phyloP scores from a whole-genome alignment of 257 asterid species.

The Gynochthodes officinalis region DNA sequence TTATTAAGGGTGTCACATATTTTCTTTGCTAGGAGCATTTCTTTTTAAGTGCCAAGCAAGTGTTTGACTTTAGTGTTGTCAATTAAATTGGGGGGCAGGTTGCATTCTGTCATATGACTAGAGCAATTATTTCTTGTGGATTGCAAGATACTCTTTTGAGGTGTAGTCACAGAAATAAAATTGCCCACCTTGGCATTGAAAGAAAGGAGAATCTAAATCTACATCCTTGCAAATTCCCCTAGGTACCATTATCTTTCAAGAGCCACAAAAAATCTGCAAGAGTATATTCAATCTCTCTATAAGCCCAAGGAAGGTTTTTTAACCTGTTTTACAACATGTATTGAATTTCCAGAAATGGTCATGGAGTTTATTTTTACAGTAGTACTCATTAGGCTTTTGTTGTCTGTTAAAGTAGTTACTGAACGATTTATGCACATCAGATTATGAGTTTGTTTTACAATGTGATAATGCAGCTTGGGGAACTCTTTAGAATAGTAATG shows the following conservation, averaged over 20 bases:
- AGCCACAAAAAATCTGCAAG: neutral
- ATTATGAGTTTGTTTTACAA: slow-evolving; percentile 1
- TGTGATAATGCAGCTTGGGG: neutral
- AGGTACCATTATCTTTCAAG: neutral
- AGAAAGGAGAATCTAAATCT: neutral
- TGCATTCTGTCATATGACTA: too few species aligned
- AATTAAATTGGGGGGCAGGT: neutral
- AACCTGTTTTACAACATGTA: neutral
- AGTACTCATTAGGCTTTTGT: neutral
- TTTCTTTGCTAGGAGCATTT: neutral
- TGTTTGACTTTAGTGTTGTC: neutral
- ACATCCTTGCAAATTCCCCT: neutral
- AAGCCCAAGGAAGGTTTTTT: neutral
- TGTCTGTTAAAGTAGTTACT: neutral
- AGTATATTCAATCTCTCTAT: neutral
- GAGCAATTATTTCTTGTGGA: neutral
- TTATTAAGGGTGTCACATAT: neutral
- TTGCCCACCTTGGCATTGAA: neutral
- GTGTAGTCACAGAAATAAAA: neutral
- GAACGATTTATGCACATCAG: neutral
- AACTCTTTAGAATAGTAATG: neutral
- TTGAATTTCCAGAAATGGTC: neutral
- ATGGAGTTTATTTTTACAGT: neutral
- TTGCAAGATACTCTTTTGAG: neutral
- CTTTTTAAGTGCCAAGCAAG: neutral